phyloP scores from a whole-genome alignment of 495 filamentous ascomycete genomes.

The Xylaria flabelliformis region DNA sequence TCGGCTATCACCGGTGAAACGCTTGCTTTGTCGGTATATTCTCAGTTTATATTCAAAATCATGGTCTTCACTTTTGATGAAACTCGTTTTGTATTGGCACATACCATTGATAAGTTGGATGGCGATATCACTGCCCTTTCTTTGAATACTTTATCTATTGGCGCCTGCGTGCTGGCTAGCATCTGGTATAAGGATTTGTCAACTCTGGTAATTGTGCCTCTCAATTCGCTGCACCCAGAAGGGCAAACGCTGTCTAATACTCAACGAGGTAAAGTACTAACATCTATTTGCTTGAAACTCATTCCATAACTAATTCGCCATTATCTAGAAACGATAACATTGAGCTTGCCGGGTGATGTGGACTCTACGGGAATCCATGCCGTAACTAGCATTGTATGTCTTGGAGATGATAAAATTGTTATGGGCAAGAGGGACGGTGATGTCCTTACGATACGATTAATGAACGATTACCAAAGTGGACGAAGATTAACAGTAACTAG shows the following conservation, averaged over 20 bases:
- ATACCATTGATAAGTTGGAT: conserved; percentile 38
- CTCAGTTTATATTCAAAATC: conserved; percentile 40
- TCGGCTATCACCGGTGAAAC: conserved; percentile 39
- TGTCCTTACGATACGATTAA: conserved; percentile 43
- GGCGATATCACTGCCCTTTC: conserved; percentile 52
- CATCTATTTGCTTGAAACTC: neutral
- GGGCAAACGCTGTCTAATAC: neutral
- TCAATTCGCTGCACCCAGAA: conserved; percentile 14
- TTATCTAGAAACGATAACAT: neutral
- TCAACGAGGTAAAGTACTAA: conserved; percentile 19
- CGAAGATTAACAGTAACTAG: neutral
- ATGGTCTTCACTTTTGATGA: conserved; percentile 40
- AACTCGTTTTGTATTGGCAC: conserved; percentile 30
- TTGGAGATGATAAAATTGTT: conserved; percentile 43
- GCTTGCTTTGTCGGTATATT: conserved; percentile 47
- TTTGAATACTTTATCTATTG: conserved; percentile 28
- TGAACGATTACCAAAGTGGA: neutral
- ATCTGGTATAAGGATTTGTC: conserved; percentile 38
- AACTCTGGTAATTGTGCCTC: conserved; percentile 36
- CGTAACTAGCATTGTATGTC: conserved; percentile 34
- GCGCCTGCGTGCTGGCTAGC: conserved; percentile 40
- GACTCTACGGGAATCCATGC: conserved; percentile 6
- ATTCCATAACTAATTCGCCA: neutral
- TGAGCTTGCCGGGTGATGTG: neutral
- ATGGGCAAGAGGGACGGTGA: conserved; percentile 54